Conservation (phyloP, 441 rosid genomes). For the Gossypium gossypioides region DNA sequence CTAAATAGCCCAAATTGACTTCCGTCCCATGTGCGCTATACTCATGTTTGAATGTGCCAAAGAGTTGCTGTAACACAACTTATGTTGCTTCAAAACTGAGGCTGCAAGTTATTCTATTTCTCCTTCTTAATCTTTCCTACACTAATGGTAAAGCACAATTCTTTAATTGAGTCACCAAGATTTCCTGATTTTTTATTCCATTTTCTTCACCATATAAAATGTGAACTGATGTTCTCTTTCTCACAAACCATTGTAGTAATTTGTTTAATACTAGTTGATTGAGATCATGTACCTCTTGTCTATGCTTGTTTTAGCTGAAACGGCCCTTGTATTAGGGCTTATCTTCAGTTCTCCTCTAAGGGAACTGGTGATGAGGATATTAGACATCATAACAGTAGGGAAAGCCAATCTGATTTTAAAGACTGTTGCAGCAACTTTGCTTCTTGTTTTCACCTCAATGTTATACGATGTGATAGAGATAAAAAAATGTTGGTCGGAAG, state of each 20-base stretch:
- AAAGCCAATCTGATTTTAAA: conserved; percentile 32
- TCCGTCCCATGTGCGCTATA: no score
- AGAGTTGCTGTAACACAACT: no score
- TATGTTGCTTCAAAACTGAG: background rate
- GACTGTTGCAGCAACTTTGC: conserved; percentile 29
- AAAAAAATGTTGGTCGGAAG: conserved; percentile 10
- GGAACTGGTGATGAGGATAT: conserved; percentile 27
- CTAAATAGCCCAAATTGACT: no score
- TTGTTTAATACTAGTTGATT: background rate
- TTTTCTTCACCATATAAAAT: background rate
- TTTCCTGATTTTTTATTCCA: background rate
- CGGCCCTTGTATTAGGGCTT: conserved; percentile 25
- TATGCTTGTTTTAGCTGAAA: conserved; percentile 26
- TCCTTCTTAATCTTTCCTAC: no score
- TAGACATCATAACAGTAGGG: conserved; percentile 34
- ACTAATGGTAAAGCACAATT: conserved; percentile 19
- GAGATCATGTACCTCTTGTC: conserved; percentile 33
- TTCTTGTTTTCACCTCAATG: conserved; percentile 29
- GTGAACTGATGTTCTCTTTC: background rate
- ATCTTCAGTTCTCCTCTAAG: conserved; percentile 34
- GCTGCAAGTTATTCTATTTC: conserved; percentile 7
- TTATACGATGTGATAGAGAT: conserved; percentile 17
- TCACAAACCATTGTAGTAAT: background rate
- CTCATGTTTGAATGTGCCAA: no score
- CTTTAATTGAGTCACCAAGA: conserved; percentile 11